These are phyloP conservation scores for Saccharomycopsis fibuligera DNA, from an alignment of 805 yeast genomes.

Conservation along the genomic window DNA sequence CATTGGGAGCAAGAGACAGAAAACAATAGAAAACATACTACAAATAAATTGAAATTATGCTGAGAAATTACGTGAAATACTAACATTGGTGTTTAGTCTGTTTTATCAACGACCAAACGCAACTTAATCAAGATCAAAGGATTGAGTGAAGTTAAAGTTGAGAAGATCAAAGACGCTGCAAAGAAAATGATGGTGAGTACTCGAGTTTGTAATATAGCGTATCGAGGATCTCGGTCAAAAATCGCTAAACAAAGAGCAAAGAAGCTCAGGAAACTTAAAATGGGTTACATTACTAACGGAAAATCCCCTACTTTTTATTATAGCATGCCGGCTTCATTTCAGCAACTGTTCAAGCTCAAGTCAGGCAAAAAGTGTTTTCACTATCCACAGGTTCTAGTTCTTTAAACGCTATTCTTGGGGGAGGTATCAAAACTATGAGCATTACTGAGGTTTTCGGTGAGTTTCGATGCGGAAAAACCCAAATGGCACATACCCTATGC, in stretches of 20 bases:
- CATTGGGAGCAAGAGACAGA: too few species aligned
- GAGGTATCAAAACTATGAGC: slow-evolving; percentile 71
- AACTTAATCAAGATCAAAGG: slow-evolving; percentile 63
- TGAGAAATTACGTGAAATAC: too few species aligned
- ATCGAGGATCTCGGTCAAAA: too few species aligned
- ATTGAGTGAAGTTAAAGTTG: slow-evolving; percentile 70
- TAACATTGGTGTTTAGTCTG: slow-evolving; percentile 31
- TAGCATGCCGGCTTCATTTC: slow-evolving; percentile 64
- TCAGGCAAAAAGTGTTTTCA: slow-evolving; percentile 56
- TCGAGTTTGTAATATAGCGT: too few species aligned
- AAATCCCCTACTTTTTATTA: neutral
- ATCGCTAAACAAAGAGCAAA: too few species aligned
- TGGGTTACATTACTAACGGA: neutral
- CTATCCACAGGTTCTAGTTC: slow-evolving; percentile 69
- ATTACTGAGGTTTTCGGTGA: slow-evolving; percentile 79
- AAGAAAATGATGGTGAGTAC: slow-evolving; percentile 42
- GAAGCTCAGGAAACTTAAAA: too few species aligned
- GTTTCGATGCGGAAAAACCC: slow-evolving; percentile 78
- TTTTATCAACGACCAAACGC: slow-evolving; percentile 56
- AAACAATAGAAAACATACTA: too few species aligned
- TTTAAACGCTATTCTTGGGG: slow-evolving; percentile 62
- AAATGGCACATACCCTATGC: slow-evolving; percentile 70
- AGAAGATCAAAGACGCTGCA: slow-evolving; percentile 69
- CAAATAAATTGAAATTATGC: too few species aligned
- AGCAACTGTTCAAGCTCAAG: slow-evolving; percentile 60